A percentile compares a stretch with the other conserved stretches of the same genome.
Evolutionary conservation across 2,329 filamentous ascomycete genomes (phyloP).

Genomic region (Trichoderma oligosporum): DNA sequence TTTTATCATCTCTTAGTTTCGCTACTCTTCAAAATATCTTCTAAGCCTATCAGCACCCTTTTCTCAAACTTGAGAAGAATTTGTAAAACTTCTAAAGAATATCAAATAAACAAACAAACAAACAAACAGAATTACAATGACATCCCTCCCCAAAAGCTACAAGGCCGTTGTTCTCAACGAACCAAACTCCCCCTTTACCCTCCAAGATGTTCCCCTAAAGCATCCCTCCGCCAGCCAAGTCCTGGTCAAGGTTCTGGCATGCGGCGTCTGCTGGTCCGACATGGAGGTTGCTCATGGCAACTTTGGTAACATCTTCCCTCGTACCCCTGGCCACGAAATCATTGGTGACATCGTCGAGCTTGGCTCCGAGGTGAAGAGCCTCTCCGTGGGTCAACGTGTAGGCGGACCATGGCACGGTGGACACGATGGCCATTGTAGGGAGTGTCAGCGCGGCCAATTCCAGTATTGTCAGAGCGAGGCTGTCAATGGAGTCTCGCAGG

Average conservation of each 20-base stretch:
- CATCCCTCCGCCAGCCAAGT: conserved; percentile 55
- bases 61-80: too few relatives aligned
- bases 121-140: background rate
- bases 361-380: conserved; percentile 51
- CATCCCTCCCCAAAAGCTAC: conserved; percentile 58
- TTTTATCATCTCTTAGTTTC: background rate
- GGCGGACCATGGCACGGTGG: conserved; percentile 50
- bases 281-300: conserved; percentile 43
- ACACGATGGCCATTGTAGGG: conserved; percentile 57
- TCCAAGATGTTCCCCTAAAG: conserved; percentile 58
- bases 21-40: background rate
- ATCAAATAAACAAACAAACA: background rate
- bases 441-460: conserved; percentile 60
- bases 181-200: conserved; percentile 47
- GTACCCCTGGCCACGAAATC: conserved; percentile 66
- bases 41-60: conserved; percentile 3
- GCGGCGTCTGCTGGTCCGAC: conserved; percentile 69
- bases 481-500: conserved; percentile 61
- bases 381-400: conserved; percentile 60
- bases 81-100: background rate
- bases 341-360: conserved; percentile 62
- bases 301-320: conserved; percentile 54
- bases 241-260: conserved; percentile 67
- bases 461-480: conserved; percentile 63
- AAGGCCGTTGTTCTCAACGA: conserved; percentile 61